These are phyloP conservation scores for Hypoxylon cercidicola DNA, from an alignment of 495 filamentous ascomycete genomes.

Conservation along the genomic window DNA sequence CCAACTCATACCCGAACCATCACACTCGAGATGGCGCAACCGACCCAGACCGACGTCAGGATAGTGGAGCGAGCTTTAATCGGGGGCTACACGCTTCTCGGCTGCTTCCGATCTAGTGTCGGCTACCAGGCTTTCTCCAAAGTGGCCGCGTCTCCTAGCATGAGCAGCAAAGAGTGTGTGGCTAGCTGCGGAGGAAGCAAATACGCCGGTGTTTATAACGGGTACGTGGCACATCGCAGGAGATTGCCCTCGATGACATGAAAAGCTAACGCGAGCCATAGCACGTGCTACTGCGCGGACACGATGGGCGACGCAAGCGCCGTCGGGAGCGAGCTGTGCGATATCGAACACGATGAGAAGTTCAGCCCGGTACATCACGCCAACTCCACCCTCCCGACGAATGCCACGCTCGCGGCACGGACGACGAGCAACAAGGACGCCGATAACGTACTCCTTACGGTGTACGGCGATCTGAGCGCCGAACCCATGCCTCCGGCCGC, in stretches of 20 bases:
- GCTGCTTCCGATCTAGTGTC: constrained; percentile 32
- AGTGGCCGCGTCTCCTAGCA: constrained; percentile 10
- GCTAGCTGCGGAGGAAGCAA: constrained; percentile 25
- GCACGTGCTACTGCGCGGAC: constrained; percentile 56
- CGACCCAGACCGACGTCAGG: constrained; percentile 14
- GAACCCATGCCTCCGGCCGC: constrained; percentile 22
- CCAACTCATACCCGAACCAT: constrained; percentile 43
- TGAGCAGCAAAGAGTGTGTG: constrained; percentile 36
- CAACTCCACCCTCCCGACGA: constrained; percentile 3
- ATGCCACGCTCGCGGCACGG: neutral
- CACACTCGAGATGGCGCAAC: constrained; percentile 29
- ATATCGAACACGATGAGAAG: neutral
- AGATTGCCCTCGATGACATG: neutral
- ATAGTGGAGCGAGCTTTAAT: constrained; percentile 11
- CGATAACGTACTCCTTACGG: constrained; percentile 19
- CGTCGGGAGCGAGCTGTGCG: constrained; percentile 26
- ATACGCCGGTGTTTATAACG: constrained; percentile 37
- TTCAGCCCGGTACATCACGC: neutral
- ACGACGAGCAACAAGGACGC: constrained; percentile 1
- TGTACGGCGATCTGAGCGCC: constrained; percentile 32
- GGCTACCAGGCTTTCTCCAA: constrained; percentile 13
- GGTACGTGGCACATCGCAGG: constrained; percentile 35
- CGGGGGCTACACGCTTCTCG: constrained; percentile 33
- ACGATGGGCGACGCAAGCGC: constrained; percentile 67
- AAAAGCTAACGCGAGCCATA: constrained; percentile 14